Conservation (phyloP, 192 early-diverging fungal species). For the Coemansia sp. region DNA sequence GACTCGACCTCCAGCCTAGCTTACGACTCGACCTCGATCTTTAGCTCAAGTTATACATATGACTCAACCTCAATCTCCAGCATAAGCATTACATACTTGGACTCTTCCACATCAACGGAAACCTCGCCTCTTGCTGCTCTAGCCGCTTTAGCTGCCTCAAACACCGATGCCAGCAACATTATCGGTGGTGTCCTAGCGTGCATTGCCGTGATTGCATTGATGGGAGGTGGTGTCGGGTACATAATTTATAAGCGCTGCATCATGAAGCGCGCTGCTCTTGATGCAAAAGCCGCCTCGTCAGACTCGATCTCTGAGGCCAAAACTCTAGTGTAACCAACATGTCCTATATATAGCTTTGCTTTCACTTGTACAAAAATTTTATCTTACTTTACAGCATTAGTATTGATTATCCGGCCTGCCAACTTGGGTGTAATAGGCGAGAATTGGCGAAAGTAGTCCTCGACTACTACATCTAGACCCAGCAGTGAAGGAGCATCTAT, state of each 20-base stretch:
- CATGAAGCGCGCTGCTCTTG: neutral
- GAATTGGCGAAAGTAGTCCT: constrained; percentile 43
- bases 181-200: neutral
- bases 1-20: neutral
- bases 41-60: neutral
- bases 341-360: no score
- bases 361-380: neutral
- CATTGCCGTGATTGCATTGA: neutral
- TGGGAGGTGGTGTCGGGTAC: neutral
- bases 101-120: neutral
- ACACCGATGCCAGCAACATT: neutral
- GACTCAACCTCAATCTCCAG: neutral
- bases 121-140: neutral
- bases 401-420: neutral
- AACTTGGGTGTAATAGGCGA: constrained; percentile 14
- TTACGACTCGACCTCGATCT: neutral
- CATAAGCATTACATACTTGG: neutral
- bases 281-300: neutral
- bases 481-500: constrained; percentile 14
- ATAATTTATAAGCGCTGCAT: neutral
- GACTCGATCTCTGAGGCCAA: constrained; percentile 6
- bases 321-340: neutral
- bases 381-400: neutral
- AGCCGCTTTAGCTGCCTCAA: neutral
- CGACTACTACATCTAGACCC: constrained; percentile 28